Percentiles rank a stretch among this genome's conserved stretches.
These are phyloP conservation scores for Ophiostoma triangulosporum DNA, from an alignment of 2,329 filamentous ascomycete genomes.

Conservation along the genomic window DNA sequence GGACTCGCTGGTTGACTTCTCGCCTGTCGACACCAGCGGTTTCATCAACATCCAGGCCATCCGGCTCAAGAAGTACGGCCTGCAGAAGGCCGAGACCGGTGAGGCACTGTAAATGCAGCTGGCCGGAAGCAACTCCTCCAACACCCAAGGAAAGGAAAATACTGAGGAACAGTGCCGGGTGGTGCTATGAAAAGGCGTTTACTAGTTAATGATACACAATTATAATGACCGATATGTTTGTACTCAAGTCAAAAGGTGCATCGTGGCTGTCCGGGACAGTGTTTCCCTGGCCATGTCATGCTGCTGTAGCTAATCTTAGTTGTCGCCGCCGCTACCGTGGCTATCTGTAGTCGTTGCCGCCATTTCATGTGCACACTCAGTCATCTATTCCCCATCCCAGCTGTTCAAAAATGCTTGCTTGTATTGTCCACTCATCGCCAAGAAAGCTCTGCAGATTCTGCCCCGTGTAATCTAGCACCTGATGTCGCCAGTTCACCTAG, in stretches of 20 bases:
- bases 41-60: constrained; percentile 60
- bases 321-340: too few relatives aligned
- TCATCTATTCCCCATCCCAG: too few relatives aligned
- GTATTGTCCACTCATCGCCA: background rate
- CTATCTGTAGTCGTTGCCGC: background rate
- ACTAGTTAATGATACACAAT: background rate
- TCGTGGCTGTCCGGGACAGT: too few relatives aligned
- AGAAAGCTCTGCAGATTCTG: background rate
- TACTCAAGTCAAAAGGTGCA: too few relatives aligned
- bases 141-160: background rate
- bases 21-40: constrained; percentile 29
- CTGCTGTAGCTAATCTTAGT: too few relatives aligned
- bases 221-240: background rate
- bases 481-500: background rate
- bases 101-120: constrained; percentile 16
- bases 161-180: background rate
- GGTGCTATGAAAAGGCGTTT: background rate
- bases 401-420: background rate
- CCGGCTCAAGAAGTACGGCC: constrained; percentile 43
- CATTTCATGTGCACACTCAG: background rate
- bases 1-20: constrained; percentile 34
- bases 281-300: too few relatives aligned
- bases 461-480: too few relatives aligned
- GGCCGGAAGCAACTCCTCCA: too few relatives aligned
- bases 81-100: constrained; percentile 26